Evolutionary conservation across 1,284 basidiomycete species (phyloP), one percentile per base, ranked within the genome.

Genomic region (Heterobasidion annosum): DNA sequence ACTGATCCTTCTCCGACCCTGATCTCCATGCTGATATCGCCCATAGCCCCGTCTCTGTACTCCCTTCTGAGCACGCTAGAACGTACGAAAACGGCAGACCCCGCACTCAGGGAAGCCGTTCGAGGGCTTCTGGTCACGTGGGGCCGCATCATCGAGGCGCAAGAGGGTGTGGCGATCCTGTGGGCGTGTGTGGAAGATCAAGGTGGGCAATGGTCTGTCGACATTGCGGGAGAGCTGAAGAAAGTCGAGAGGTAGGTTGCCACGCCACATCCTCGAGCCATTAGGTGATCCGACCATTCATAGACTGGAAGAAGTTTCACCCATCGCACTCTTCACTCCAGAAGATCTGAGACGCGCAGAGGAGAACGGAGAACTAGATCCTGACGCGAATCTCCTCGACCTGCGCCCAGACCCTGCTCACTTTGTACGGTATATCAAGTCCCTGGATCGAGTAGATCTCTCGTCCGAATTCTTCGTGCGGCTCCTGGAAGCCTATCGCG

Each of bases 1-100:
- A 82, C 85, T 5, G 91, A 93, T 58, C 90, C 91, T 2, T 85
- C 88, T 1, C 85, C 89, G 0, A 67, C 70, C 2, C 75, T 91
- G 42, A 77, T 90, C 48, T 76, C 83, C 0, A 68, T 71, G 13
- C 62, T 93, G 6, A 67, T 94, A 13, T 81, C 82, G 2, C 87
- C 90, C 0, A 79, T 93, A 48, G 62, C 88, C 0, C 70, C 84
- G 0, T 69, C 81, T 1, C 65, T 95, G 2, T 91, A 91, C 65
- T 74, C 82, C 1, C 72, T 94, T 3, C 68, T 77, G 4, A 74
- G 73, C 49, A 70, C 81, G 53, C 63, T 93, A 16, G 74, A 80
- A 19, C 67, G 66, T 9, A 63, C 68, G 19, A 83, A 78, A 59
- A 77, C 79, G 2, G 75, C 82, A 2, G 85, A 90, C 63, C 84